These are phyloP conservation scores for Ascochyta rabiei DNA, from an alignment of 2,329 filamentous ascomycete genomes.

Conservation along the genomic window DNA sequence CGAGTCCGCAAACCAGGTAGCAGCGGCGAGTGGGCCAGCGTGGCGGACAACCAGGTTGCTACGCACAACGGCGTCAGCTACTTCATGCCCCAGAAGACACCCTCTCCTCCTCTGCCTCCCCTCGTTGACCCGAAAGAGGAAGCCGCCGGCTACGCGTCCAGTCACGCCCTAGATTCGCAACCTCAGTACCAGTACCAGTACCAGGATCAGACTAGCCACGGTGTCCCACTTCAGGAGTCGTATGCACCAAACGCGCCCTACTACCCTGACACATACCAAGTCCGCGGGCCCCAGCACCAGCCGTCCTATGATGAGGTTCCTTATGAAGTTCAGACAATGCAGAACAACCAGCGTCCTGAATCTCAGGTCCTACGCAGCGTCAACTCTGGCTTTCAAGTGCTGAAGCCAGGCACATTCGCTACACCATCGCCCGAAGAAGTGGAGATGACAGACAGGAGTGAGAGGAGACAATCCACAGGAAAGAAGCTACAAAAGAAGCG, in stretches of 20 bases:
- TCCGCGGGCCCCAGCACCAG: conserved; percentile 45
- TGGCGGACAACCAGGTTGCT: conserved; percentile 39
- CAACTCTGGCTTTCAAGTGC: conserved; percentile 51
- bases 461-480: conserved; percentile 42
- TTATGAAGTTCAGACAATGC: conserved; percentile 34
- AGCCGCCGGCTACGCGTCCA: conserved; percentile 14
- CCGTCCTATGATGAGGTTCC: conserved; percentile 43
- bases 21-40: conserved; percentile 48
- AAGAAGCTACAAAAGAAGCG: conserved; percentile 54
- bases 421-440: conserved; percentile 38
- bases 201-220: conserved; percentile 37
- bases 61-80: conserved; percentile 47
- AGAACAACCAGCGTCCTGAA: conserved; percentile 35
- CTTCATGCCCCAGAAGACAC: conserved; percentile 46
- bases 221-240: conserved; percentile 45
- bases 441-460: conserved; percentile 26
- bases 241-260: conserved; percentile 43
- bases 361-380: conserved; percentile 49
- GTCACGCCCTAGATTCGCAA: conserved; percentile 21
- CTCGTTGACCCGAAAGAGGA: conserved; percentile 21
- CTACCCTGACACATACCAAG: conserved; percentile 45
- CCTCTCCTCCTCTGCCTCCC: conserved; percentile 41
- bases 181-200: conserved; percentile 2
- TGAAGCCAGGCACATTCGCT: conserved; percentile 48
- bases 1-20: conserved; percentile 46